These are phyloP conservation scores for Chrysochromulina tobinii DNA, from an alignment of 78 protist genomes.

Conservation along the genomic window DNA sequence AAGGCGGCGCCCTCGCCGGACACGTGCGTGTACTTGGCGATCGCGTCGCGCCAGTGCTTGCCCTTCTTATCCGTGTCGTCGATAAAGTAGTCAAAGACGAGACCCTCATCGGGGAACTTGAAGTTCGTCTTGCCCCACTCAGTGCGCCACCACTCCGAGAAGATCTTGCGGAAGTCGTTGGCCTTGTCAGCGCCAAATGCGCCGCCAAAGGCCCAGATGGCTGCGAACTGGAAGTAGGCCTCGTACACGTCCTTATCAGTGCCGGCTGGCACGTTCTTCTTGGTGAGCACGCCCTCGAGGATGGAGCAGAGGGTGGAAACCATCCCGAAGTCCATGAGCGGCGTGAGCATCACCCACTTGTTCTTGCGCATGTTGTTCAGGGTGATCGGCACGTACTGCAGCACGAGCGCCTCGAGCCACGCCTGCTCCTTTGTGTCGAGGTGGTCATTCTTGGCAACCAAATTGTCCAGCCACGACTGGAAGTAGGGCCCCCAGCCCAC, in stretches of 20 bases:
- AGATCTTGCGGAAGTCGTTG: conserved; percentile 57
- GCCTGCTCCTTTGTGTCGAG: no score
- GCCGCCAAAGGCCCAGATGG: conserved; percentile 81
- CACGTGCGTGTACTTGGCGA: conserved; percentile 40
- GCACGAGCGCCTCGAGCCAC: conserved; percentile 27
- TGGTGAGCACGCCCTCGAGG: conserved; percentile 63
- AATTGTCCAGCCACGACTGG: conserved; percentile 62
- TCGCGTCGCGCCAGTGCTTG: conserved; percentile 57
- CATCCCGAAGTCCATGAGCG: conserved; percentile 57
- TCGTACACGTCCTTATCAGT: conserved; percentile 16
- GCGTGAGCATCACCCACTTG: conserved; percentile 39
- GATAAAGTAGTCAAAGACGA: conserved; percentile 67
- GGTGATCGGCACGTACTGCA: background rate
- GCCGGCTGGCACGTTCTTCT: background rate
- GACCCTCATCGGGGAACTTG: conserved; percentile 38
- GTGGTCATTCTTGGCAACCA: background rate
- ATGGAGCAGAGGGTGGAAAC: conserved; percentile 70
- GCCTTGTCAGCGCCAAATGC: conserved; percentile 45
- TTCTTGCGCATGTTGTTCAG: background rate
- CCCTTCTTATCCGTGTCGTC: background rate
- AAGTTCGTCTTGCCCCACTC: conserved; percentile 19
- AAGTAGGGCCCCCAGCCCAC: conserved; percentile 83
- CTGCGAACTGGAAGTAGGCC: conserved; percentile 55
- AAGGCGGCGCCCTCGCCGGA: conserved; percentile 28
- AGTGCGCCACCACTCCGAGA: conserved; percentile 71